Percentiles rank a stretch among this genome's conserved stretches.
Conservation (phyloP, 75 land plant species). For the Sequoiadendron giganteum region DNA sequence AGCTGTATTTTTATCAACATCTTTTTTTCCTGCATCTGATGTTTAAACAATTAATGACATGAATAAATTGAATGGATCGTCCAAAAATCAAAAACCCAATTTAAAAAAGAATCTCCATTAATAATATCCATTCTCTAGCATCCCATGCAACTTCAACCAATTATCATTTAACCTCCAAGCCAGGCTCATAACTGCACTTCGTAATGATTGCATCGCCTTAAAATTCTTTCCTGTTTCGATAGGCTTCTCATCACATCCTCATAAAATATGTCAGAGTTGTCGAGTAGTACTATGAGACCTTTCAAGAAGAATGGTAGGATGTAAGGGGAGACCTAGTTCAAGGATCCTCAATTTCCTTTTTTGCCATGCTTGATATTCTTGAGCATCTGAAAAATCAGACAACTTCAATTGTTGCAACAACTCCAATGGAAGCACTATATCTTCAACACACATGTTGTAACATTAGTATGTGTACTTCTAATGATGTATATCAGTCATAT, state of each 20-base stretch:
- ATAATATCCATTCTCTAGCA: too few species aligned
- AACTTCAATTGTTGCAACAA: slow-evolving; percentile 82
- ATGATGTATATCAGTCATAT: too few species aligned
- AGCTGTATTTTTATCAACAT: too few species aligned
- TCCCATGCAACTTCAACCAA: too few species aligned
- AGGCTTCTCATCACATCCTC: slow-evolving; percentile 54
- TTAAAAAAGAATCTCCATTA: too few species aligned
- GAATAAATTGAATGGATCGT: too few species aligned
- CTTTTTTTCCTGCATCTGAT: too few species aligned
- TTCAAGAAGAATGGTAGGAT: slow-evolving; percentile 59
- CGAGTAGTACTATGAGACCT: slow-evolving; percentile 44
- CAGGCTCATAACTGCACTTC: slow-evolving; percentile 73
- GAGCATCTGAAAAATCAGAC: slow-evolving; percentile 69
- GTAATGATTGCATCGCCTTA: slow-evolving; percentile 81
- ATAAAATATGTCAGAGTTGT: slow-evolving; percentile 56
- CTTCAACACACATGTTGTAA: slow-evolving; percentile 52
- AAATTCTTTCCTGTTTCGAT: slow-evolving; percentile 79
- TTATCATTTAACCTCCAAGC: slow-evolving; percentile 64
- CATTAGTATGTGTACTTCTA: too few species aligned
- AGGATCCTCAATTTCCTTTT: slow-evolving; percentile 61
- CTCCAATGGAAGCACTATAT: slow-evolving; percentile 83
- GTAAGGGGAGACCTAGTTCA: slow-evolving; percentile 83
- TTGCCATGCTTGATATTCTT: slow-evolving; percentile 78
- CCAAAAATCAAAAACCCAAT: too few species aligned
- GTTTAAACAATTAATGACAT: too few species aligned